Conservation (phyloP, 2,329 filamentous ascomycete species). For the Chaetomium strumarium region DNA sequence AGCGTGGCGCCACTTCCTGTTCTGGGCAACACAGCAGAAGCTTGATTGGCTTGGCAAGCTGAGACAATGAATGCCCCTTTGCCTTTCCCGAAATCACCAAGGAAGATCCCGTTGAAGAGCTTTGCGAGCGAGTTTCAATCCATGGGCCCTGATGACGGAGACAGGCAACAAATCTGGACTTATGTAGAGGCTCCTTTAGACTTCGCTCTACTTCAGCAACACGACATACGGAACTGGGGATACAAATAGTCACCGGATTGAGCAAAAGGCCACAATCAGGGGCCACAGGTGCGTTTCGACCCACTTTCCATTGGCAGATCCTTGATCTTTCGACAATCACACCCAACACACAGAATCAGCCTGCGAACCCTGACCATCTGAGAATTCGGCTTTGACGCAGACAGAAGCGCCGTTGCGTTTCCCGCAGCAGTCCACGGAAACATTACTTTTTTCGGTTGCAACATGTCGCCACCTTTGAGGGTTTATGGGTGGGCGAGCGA, state of each 20-base stretch:
- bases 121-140: neutral
- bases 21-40: conserved; percentile 10
- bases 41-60: conserved; percentile 16
- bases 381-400: too few species aligned
- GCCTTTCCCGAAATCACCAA: neutral
- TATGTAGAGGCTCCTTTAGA: neutral
- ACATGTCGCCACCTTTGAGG: too few species aligned
- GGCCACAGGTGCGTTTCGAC: neutral
- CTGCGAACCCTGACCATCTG: neutral
- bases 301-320: neutral
- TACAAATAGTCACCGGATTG: neutral
- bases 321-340: conserved; percentile 2
- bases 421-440: too few species aligned
- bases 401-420: too few species aligned
- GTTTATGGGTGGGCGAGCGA: too few species aligned
- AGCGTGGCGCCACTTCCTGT: conserved; percentile 15
- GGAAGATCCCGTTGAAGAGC: neutral
- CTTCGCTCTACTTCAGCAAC: neutral
- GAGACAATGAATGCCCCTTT: neutral
- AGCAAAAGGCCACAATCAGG: neutral
- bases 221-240: neutral
- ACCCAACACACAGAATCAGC: conserved; percentile 9
- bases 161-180: neutral
- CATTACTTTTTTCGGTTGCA: too few species aligned
- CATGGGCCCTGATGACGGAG: neutral